A percentile compares a stretch with the other conserved stretches of the same genome.
These are phyloP conservation scores for Xerophyta viscosa DNA, from an alignment of 106 monocot species.

Conservation along the genomic window DNA sequence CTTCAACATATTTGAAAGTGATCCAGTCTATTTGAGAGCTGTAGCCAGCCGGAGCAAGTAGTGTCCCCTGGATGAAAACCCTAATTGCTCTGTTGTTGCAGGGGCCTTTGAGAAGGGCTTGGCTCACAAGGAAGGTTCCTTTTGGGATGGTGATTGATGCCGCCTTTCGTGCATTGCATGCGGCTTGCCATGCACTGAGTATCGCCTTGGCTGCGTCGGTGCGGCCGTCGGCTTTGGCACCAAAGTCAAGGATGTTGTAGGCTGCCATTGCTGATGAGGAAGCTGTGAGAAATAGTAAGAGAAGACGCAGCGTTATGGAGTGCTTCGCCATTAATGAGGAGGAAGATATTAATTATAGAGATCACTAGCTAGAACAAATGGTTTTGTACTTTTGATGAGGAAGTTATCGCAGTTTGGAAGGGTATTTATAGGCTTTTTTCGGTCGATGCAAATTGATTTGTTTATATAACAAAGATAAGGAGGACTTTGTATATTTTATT, in stretches of 20 bases:
- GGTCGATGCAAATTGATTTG: too few relatives aligned
- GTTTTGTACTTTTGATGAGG: too few relatives aligned
- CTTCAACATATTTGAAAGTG: conserved; percentile 22
- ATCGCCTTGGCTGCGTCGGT: conserved; percentile 20
- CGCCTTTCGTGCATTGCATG: conserved; percentile 7
- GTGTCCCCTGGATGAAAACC: conserved; percentile 20
- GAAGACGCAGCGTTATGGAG: too few relatives aligned
- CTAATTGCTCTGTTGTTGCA: conserved; percentile 17
- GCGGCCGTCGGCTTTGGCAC: conserved; percentile 19
- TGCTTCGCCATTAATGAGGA: too few relatives aligned
- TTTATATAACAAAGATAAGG: too few relatives aligned
- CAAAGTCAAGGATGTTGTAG: conserved; percentile 21
- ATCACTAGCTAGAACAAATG: too few relatives aligned
- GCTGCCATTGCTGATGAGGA: conserved; percentile 1
- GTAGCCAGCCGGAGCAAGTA: conserved; percentile 19
- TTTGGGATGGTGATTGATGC: conserved; percentile 21
- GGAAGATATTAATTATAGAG: too few relatives aligned
- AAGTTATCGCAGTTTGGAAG: too few relatives aligned
- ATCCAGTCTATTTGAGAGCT: conserved; percentile 5
- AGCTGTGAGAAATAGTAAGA: too few relatives aligned
- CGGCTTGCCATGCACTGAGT: conserved; percentile 23
- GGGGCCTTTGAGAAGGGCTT: conserved; percentile 22
- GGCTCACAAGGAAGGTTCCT: conserved; percentile 26
- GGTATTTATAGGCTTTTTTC: too few relatives aligned
- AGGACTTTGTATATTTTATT: too few relatives aligned